Base-by-base conservation (phyloP, 2,329 filamentous ascomycete species). In the Volutella citrinella region DNA sequence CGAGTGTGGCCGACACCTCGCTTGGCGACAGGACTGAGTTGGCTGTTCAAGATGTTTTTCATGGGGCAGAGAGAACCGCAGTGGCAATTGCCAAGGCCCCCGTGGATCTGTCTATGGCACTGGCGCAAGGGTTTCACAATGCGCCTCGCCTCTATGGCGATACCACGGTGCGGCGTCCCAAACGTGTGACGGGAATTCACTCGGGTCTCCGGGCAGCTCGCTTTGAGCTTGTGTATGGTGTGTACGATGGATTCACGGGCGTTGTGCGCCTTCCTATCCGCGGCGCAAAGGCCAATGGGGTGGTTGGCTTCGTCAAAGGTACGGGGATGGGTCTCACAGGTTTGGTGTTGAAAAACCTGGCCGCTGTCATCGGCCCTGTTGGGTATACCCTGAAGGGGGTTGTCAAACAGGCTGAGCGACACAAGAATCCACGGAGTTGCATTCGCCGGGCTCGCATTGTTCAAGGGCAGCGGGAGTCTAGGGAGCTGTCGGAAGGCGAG, bases 71-170 rank as follows among this genome's bases (percentile, higher is more conserved):
- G 16, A 69, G 70, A 43, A 70, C 75, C 1, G 69, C 69, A 0
- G 53, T 63, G 3, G 74, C 77, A 5, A 58, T 82, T 5, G 68
- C 66, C 7, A 68, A 65, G 40, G 74, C 77, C 1, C 82, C 82
- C 0, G 73, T 82, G 44, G 72, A 82, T 46, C 55, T 84, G 4
- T 69, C 73, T 1, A 60, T 84, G 24, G 77, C 78, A 0, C 54
- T 85, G 3, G 78, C 78, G 2, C 80, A 84, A 51, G 82, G 81
- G 3, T 84, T 85, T 43, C 81, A 85, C 54, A 86, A 86, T 44
- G 80, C 79, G 0, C 82, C 82, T 3, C 72, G 80, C 3, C 66
- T 87, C 1, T 87, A 86, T 46, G 82, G 81, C 11, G 82, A 87
- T 48, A 72, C 78, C 30, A 85, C 81, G 3, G 82, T 87, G 3